Conservation (phyloP, 176 grass and related monocot species). For the Avena insularis region DNA sequence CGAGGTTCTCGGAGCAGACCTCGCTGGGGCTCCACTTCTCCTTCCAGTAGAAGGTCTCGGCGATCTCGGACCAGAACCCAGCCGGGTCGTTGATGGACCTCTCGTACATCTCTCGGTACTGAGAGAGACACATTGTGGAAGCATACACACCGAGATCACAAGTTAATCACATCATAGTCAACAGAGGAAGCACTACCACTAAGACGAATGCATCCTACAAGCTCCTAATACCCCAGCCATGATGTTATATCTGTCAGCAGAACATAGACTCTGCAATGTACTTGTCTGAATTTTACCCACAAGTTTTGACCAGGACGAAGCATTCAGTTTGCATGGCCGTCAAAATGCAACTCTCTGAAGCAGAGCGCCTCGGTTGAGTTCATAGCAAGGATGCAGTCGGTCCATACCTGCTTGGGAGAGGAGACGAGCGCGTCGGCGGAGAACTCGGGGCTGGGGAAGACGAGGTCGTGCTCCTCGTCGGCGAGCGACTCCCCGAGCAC, state of each 20-base stretch:
- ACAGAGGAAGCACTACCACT: neutral
- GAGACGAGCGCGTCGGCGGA: slow-evolving; percentile 77
- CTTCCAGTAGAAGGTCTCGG: slow-evolving; percentile 88
- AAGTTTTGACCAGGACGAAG: slow-evolving; percentile 29
- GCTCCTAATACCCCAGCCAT: neutral
- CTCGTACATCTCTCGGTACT: slow-evolving; percentile 88
- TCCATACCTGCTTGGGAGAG: slow-evolving; percentile 71
- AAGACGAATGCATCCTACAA: neutral
- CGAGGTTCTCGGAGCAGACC: slow-evolving; percentile 83
- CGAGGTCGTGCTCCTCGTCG: slow-evolving; percentile 82
- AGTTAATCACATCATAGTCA: slow-evolving; percentile 27
- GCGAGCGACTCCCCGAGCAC: slow-evolving; percentile 87
- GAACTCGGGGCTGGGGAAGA: slow-evolving; percentile 76
- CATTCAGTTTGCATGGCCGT: neutral
- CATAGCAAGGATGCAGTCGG: neutral
- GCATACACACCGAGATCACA: slow-evolving; percentile 32
- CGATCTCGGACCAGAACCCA: slow-evolving; percentile 89
- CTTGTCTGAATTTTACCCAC: slow-evolving; percentile 26
- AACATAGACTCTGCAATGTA: slow-evolving; percentile 16
- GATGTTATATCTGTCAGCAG: neutral
- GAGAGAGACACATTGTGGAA: slow-evolving; percentile 3
- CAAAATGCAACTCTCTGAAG: neutral
- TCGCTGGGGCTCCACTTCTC: slow-evolving; percentile 86
- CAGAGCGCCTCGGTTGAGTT: neutral
- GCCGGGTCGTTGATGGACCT: slow-evolving; percentile 80